Evolutionary conservation across 352 stramenopile genomes (phyloP).

Genomic region (Globisporangium irregulare): DNA sequence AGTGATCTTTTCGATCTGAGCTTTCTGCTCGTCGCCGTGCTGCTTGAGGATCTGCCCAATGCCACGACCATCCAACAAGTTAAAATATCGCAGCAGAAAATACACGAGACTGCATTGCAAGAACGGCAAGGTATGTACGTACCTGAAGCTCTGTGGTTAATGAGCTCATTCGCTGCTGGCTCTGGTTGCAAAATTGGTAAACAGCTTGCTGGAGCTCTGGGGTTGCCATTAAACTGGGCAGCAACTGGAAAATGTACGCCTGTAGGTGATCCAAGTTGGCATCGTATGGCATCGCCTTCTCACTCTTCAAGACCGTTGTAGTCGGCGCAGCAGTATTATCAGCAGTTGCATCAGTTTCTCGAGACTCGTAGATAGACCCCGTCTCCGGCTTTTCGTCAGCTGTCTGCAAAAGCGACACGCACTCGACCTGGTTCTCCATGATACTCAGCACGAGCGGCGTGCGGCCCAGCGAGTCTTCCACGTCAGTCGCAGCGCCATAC

Average conservation of each 20-base stretch:
- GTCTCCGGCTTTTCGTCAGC: too few species aligned
- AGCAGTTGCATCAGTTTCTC: neutral
- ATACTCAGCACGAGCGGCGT: slow-evolving; percentile 67
- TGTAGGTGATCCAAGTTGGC: slow-evolving; percentile 20
- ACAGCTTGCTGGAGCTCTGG: slow-evolving; percentile 6
- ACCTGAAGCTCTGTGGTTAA: slow-evolving; percentile 11
- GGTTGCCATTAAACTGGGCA: neutral
- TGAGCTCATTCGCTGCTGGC: neutral
- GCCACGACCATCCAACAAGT: neutral
- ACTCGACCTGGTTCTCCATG: slow-evolving; percentile 67
- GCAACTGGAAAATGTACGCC: slow-evolving; percentile 20
- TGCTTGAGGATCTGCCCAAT: neutral
- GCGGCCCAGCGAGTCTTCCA: slow-evolving; percentile 55
- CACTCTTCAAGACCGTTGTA: too few species aligned
- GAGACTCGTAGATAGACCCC: neutral
- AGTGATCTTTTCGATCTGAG: neutral
- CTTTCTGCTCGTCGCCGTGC: neutral
- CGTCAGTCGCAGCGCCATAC: slow-evolving; percentile 35
- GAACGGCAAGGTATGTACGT: neutral
- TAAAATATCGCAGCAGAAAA: neutral
- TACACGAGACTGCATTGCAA: neutral
- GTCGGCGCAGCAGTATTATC: neutral
- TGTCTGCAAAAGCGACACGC: slow-evolving; percentile 57
- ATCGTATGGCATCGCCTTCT: neutral
- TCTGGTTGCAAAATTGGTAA: slow-evolving; percentile 5